Evolutionary conservation across 352 stramenopile species (phyloP), one percentile per base, ranked within the genome.

Genomic region (Globisporangium nagaii): DNA sequence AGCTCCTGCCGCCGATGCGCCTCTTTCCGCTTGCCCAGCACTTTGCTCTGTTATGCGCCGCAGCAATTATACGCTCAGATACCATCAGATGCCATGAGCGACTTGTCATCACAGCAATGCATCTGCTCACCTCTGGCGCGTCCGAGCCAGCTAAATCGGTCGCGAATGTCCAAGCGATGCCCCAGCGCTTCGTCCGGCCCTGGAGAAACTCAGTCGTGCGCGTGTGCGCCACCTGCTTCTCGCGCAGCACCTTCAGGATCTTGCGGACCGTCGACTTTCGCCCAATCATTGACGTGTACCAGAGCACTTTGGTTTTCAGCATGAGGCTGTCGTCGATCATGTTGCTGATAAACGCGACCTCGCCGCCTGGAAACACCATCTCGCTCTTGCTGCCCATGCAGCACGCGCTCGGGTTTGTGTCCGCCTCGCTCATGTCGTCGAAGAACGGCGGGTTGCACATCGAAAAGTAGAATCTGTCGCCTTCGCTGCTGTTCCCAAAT

Each of bases 371-470:
- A 53, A 76, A 90, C 2, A 88, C 77, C 89, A 97, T 96, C 62
- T 97, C 86, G 36, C 62, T 85, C 1, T 63, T 41, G 28, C 65
- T 88, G 4, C 85, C 85, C 73, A 79, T 93, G 60, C 84, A 95
- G 44, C 66, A 71, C 19, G 73, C 59, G 12, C 79, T 69, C 28
- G 83, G 85, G 46, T 95, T 92, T 48, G 79, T 86, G 40, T 93
- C 79, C 3, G 84, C 80, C 41, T 95, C 73, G 28, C 68, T 58
- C 53, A 86, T 83, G 30, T 77, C 65, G 45, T 96, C 76, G 46
- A 93, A 98, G 76, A 98, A 99, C 0, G 96, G 96, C 46, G 96
- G 96, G 65, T 99, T 99, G 39, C 94, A 98, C 89, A 99, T 98
- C 41, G 84, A 76, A 71, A 98, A 98, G 37, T 98, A 75, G 57